Evolutionary conservation across 768 basidiomycete genomes (phyloP), one percentile per base, ranked within the genome.

Genomic region (Chlorophyllum brunneum): DNA sequence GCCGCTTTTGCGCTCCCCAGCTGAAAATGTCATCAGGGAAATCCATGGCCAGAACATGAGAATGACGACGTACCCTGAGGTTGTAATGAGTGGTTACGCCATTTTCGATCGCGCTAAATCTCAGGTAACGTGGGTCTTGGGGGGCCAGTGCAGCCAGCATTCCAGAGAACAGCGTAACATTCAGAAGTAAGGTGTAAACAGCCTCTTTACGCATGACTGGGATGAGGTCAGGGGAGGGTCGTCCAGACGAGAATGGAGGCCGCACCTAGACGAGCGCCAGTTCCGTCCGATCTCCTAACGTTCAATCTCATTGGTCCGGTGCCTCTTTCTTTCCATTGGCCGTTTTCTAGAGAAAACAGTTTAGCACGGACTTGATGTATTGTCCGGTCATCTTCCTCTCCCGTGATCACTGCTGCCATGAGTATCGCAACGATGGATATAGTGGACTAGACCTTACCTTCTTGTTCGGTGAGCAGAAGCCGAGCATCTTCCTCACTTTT

Each of bases 151-250:
- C 72, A 65, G 83, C 87, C 50, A 75, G 76, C 88, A 92, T 92
- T 27, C 89, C 89, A 59, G 73, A 71, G 74, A 91, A 92, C 47
- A 92, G 70, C 41, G 84, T 80, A 43, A 84, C 79, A 59, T 92
- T 92, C 38, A 92, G 72, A 51, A 92, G 62, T 47, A 91, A 66
- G 2, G 86, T 75, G 63, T 82, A 85, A 16, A 91, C 88, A 0
- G 88, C 89, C 59, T 92, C 89, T 65, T 90, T 91, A 56, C 89
- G 79, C 88, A 92, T 90, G 16, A 92, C 89, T 91, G 58, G 3
- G 53, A 29, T 10, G 13, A 43, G 31, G 24, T 65, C 39, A 43
- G 15, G 50, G 38, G 7, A 15, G 26, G 30, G 16, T 26, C 10
- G 54, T 41, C 9, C 11, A 9, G 10, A 7, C 29, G 16, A 31